phyloP scores from a whole-genome alignment of 371 early-diverging fungal species.

The Capillidium heterosporum region DNA sequence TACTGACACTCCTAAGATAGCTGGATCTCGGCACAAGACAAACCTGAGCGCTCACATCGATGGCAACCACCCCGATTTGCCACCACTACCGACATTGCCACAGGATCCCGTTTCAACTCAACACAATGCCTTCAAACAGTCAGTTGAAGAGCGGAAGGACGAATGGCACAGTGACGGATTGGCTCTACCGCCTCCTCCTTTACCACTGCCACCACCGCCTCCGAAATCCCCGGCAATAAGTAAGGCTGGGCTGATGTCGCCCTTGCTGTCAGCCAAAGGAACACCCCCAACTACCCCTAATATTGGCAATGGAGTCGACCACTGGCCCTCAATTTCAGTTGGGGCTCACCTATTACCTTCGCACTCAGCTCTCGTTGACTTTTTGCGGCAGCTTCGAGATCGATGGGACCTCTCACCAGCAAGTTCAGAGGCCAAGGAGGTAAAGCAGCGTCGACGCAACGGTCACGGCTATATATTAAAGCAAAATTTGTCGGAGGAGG shows the following conservation, averaged over 20 bases:
- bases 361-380: background rate
- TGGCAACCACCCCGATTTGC: too few species aligned
- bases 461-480: constrained; percentile 1
- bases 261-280: too few species aligned
- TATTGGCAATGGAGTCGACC: constrained; percentile 8
- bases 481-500: background rate
- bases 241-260: too few species aligned
- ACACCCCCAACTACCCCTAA: too few species aligned
- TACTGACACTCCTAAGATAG: background rate
- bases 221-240: constrained; percentile 11
- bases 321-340: background rate
- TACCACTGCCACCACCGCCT: constrained; percentile 21
- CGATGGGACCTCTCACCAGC: constrained; percentile 37
- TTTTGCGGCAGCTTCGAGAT: constrained; percentile 36
- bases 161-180: too few species aligned
- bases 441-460: constrained; percentile 14
- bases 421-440: constrained; percentile 19
- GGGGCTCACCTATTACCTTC: background rate
- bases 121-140: too few species aligned
- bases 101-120: too few species aligned
- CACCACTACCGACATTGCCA: too few species aligned
- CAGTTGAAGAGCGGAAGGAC: too few species aligned
- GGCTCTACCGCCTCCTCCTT: background rate
- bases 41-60: too few species aligned
- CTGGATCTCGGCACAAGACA: too few species aligned